These are phyloP conservation scores for Zymoseptoria crescenta DNA, from an alignment of 2,329 filamentous ascomycete genomes.

Conservation along the genomic window DNA sequence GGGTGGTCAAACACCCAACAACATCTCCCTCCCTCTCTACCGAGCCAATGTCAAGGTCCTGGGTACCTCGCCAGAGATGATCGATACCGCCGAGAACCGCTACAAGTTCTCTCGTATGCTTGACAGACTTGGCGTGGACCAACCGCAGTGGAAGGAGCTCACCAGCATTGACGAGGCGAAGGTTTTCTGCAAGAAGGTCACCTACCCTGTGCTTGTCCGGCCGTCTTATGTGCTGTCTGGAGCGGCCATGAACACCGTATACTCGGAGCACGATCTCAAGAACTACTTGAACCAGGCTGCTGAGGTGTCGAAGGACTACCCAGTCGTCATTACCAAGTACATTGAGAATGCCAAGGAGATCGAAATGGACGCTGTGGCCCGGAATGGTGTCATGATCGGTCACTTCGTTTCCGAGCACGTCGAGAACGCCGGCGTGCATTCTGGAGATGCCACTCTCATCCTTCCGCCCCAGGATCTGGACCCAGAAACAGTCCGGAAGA, in stretches of 20 bases:
- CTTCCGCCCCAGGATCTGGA: constrained; percentile 90
- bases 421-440: constrained; percentile 97
- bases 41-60: constrained; percentile 86
- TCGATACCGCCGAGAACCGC: constrained; percentile 91
- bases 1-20: constrained; percentile 96
- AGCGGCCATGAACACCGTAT: constrained; percentile 98
- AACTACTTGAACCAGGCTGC: constrained; percentile 83
- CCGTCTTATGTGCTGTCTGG: constrained; percentile 96
- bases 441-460: constrained; percentile 92
- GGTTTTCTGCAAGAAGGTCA: constrained; percentile 77
- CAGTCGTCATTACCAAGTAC: constrained; percentile 98
- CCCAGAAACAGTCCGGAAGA: constrained; percentile 76
- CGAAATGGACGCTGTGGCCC: constrained; percentile 97
- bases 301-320: constrained; percentile 89
- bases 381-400: constrained; percentile 79
- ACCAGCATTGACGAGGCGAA: constrained; percentile 89
- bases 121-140: constrained; percentile 87
- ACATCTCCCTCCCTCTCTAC: constrained; percentile 85
- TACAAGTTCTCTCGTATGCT: constrained; percentile 99
- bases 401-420: constrained; percentile 99
- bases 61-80: constrained; percentile 97
- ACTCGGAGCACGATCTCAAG: constrained; percentile 86
- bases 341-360: constrained; percentile 99
- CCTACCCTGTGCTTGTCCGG: constrained; percentile 88
- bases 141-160: constrained; percentile 95